Evolutionary conservation across 345 rosid genomes (phyloP).

Genomic region (Ricinus communis): DNA sequence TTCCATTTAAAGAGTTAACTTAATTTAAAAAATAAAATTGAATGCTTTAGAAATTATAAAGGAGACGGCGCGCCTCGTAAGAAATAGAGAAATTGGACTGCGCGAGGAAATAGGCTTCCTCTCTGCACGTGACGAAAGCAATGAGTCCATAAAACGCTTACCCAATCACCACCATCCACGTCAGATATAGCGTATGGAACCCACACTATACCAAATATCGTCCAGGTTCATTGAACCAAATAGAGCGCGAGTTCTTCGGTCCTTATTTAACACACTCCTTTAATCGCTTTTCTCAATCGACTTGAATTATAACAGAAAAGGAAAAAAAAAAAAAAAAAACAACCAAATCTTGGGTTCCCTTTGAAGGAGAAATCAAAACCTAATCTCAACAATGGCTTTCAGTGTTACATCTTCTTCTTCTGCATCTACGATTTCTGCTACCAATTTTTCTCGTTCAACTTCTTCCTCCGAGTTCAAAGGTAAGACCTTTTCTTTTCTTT

Average conservation of each 20-base stretch:
- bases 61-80: too few relatives aligned
- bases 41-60: too few relatives aligned
- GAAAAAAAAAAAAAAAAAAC: background rate
- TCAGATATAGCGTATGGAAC: slow-evolving; percentile 7
- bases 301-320: too few relatives aligned
- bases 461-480: slow-evolving; percentile 47
- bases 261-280: slow-evolving; percentile 40
- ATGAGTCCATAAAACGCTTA: slow-evolving; percentile 19
- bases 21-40: too few relatives aligned
- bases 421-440: slow-evolving; percentile 38
- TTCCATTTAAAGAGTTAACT: too few relatives aligned
- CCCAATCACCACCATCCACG: slow-evolving; percentile 38
- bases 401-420: slow-evolving; percentile 46
- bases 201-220: slow-evolving; percentile 16
- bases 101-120: background rate
- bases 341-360: background rate
- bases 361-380: background rate
- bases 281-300: background rate
- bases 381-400: slow-evolving; percentile 41
- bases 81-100: too few relatives aligned
- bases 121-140: slow-evolving; percentile 42
- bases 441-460: slow-evolving; percentile 32
- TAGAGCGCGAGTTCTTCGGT: slow-evolving; percentile 1
- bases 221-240: slow-evolving; percentile 57
- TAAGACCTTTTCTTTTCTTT: slow-evolving; percentile 3